Percentiles rank a stretch among this genome's conserved stretches.
Conservation (phyloP, 1,284 basidiomycete genomes). For the Rhodotorula glutinis region DNA sequence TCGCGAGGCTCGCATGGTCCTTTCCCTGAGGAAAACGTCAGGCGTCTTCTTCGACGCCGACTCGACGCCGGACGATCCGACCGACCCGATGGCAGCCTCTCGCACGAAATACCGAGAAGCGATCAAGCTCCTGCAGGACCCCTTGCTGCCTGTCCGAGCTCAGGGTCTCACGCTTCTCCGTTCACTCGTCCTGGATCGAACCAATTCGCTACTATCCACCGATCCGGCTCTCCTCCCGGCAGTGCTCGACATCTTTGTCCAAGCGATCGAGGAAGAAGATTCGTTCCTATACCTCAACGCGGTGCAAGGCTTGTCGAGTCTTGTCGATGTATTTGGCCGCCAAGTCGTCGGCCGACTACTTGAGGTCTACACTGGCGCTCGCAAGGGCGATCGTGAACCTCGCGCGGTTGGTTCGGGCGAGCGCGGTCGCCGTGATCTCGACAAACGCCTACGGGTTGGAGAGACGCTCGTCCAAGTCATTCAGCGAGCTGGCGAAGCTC, state of each 20-base stretch:
- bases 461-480: constrained; percentile 83
- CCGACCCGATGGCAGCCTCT: constrained; percentile 28
- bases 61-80: constrained; percentile 37
- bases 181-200: constrained; percentile 57
- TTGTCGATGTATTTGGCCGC: constrained; percentile 71
- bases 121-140: constrained; percentile 81
- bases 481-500: constrained; percentile 65
- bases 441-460: constrained; percentile 74
- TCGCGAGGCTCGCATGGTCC: constrained; percentile 73
- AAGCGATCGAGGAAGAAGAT: constrained; percentile 84
- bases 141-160: constrained; percentile 88
- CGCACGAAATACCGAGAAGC: constrained; percentile 74
- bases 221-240: constrained; percentile 69
- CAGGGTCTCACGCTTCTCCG: constrained; percentile 84
- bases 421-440: constrained; percentile 66
- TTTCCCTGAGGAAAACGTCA: constrained; percentile 52
- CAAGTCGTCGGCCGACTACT: constrained; percentile 67
- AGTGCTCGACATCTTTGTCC: constrained; percentile 73
- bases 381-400: constrained; percentile 11
- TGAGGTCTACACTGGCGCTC: constrained; percentile 55
- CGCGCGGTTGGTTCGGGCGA: constrained; percentile 50
- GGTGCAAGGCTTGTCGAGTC: constrained; percentile 77
- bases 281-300: constrained; percentile 93
- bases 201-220: constrained; percentile 30
- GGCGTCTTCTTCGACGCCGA: constrained; percentile 1